Percentiles rank a stretch among this genome's conserved stretches.
These are phyloP conservation scores for Monosporascus sp. DNA, from an alignment of 2,329 filamentous ascomycete genomes.

Conservation along the genomic window DNA sequence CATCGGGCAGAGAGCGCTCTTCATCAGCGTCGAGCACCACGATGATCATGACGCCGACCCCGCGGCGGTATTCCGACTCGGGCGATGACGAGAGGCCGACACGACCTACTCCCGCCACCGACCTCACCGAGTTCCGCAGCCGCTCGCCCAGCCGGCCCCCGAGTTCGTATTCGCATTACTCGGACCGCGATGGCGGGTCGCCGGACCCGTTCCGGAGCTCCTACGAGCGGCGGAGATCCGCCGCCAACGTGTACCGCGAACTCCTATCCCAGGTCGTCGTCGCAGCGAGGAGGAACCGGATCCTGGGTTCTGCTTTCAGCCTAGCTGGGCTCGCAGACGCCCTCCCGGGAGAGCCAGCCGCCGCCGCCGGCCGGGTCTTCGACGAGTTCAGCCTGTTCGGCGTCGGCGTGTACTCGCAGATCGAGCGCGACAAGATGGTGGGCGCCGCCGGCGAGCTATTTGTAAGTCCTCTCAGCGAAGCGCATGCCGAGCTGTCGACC, in stretches of 20 bases:
- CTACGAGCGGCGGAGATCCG: constrained; percentile 1
- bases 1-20: background rate
- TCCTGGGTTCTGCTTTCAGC: constrained; percentile 1
- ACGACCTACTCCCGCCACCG: too few relatives aligned
- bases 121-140: background rate
- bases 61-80: background rate
- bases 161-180: background rate
- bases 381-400: background rate
- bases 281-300: constrained; percentile 2
- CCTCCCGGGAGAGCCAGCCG: background rate
- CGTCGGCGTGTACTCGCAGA: constrained; percentile 1
- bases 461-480: constrained; percentile 10
- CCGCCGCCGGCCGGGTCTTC: background rate
- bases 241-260: constrained; percentile 1
- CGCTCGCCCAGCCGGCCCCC: background rate
- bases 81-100: background rate
- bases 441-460: constrained; percentile 24
- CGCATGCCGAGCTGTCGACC: too few relatives aligned
- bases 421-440: constrained; percentile 18
- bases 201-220: background rate
- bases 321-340: background rate
- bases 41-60: background rate
- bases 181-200: background rate
- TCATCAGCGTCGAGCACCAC: background rate
- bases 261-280: constrained; percentile 4